phyloP scores from a whole-genome alignment of 257 asterid genomes.

The Solanum tarijense region DNA sequence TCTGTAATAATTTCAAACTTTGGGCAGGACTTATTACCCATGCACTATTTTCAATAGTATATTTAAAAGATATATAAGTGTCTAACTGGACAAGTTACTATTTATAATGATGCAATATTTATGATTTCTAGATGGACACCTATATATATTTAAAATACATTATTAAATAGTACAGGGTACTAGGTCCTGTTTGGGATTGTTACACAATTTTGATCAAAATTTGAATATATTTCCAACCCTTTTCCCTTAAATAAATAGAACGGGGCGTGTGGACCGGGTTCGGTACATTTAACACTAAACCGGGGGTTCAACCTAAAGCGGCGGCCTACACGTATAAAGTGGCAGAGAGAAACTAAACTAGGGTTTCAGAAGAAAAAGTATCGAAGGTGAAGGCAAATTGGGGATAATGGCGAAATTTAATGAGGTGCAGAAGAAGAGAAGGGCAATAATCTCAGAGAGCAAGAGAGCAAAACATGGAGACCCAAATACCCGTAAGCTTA shows the following conservation, averaged over 20 bases:
- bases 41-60: too few relatives aligned
- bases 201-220: too few relatives aligned
- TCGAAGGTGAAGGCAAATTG: neutral
- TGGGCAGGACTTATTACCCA: too few relatives aligned
- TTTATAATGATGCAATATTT: too few relatives aligned
- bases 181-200: too few relatives aligned
- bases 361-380: neutral
- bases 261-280: neutral
- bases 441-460: constrained; percentile 39
- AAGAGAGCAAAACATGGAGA: constrained; percentile 61
- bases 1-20: too few relatives aligned
- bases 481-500: constrained; percentile 44
- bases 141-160: too few relatives aligned
- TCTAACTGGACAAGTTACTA: too few relatives aligned
- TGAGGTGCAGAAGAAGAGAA: constrained; percentile 60
- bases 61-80: too few relatives aligned
- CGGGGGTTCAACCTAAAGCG: neutral
- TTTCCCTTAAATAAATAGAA: neutral
- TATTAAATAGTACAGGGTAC: too few relatives aligned
- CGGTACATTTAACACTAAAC: neutral
- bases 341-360: neutral
- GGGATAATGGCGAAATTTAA: constrained; percentile 54
- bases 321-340: neutral
- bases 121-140: too few relatives aligned
- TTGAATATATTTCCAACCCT: too few relatives aligned